These are phyloP conservation scores for Chlamydomonas schloesseri DNA, from an alignment of 139 green algal genomes.

Conservation along the genomic window DNA sequence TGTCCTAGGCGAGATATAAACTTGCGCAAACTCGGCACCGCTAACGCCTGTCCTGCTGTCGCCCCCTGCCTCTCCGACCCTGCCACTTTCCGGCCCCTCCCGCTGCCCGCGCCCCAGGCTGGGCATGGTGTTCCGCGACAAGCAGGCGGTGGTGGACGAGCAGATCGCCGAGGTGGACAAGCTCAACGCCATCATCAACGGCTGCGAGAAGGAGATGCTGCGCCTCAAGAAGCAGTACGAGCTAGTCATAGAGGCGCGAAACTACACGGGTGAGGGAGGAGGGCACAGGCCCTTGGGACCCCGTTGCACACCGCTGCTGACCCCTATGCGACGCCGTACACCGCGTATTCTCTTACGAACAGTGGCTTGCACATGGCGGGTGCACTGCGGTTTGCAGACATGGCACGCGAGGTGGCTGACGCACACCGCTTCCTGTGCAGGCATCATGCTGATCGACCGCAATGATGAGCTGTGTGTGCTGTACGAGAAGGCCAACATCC, in stretches of 20 bases:
- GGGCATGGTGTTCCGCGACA: constrained; percentile 68
- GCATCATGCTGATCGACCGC: constrained; percentile 85
- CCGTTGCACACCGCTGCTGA: too few species aligned
- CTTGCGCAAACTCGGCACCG: too few species aligned
- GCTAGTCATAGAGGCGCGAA: constrained; percentile 72
- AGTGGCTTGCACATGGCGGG: too few species aligned
- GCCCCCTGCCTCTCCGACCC: too few species aligned
- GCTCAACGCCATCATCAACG: constrained; percentile 81
- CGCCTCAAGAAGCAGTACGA: constrained; percentile 75
- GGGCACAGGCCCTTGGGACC: too few species aligned
- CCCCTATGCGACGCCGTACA: too few species aligned
- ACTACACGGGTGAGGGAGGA: constrained; percentile 59
- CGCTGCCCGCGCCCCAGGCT: neutral
- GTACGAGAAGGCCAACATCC: constrained; percentile 86
- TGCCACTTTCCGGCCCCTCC: too few species aligned
- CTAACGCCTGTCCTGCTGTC: too few species aligned
- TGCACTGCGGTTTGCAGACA: too few species aligned
- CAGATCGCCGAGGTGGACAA: constrained; percentile 81
- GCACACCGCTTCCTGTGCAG: neutral
- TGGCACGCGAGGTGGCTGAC: too few species aligned
- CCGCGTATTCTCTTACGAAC: too few species aligned
- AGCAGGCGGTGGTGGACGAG: constrained; percentile 79
- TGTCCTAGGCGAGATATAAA: too few species aligned
- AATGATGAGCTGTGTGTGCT: constrained; percentile 91
- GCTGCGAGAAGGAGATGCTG: constrained; percentile 78